Base-by-base conservation (phyloP, 306 rosid species). In the Pterocarpus macrocarpus region DNA sequence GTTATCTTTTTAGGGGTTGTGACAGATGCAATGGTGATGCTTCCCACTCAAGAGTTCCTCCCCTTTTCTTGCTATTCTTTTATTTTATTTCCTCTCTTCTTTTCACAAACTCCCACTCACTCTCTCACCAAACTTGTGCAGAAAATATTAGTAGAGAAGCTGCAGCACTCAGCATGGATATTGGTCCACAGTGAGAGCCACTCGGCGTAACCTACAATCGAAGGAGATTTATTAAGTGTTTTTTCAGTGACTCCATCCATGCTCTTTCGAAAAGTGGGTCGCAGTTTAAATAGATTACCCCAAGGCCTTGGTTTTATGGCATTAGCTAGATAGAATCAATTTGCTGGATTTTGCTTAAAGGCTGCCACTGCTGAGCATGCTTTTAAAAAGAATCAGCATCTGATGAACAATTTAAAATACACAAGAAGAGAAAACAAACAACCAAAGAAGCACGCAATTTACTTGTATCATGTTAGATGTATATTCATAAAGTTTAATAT, bases 41-140 rank as follows among this genome's bases (percentile, higher is more conserved):
- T 80, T 88, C 81, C 92, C 93, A 90, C 91, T 86, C 58, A 80
- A 80, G 84, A 75, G 12, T 80, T 77, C 76, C 49, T 56, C 83
- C 53, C 74, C 71, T 79, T 85, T 33, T 47, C 66, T 55, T 69
- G 16, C 76, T 8, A 72, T 78, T 88, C 87, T 90, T 50, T n/a
- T 12, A 2, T 50, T 50, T 13, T 50, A 81, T 77, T 41, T 84
- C 72, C 61, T 90, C 96, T 74, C 92, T 89, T 90, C 96, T 93
- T 93, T 93, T 91, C 87, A 93, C 90, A 86, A 85, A 86, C 47
- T 22, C 85, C 89, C 91, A 88, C 96, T 88, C 78, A 84, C 78
- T 78, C 90, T 85, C 91, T 83, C 92, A 88, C 88, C 88, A 77
- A 76, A 86, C 81, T 39, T 87, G 77, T 82, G 73, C 80, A 8